Base-by-base conservation (phyloP, 148 eudicot species). In the Simmondsia chinensis region DNA sequence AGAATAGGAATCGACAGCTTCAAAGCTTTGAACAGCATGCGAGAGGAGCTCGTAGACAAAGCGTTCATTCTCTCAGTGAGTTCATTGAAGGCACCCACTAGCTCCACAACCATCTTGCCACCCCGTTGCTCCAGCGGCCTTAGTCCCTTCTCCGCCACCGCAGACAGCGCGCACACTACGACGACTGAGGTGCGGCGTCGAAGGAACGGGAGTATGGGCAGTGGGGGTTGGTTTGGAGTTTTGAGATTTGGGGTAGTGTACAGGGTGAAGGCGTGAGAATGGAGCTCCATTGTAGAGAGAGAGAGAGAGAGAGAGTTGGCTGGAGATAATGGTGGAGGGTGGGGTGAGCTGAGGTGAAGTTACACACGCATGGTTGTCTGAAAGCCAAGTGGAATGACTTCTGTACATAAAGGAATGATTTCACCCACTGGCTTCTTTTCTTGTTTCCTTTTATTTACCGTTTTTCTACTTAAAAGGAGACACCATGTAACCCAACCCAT, bases 31-130 rank as follows among this genome's bases (percentile, higher is more conserved):
- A 89, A 89, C 25, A 89, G 63, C 11, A 84, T 48, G 4, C 61
- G 59, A 32, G 81, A 77, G 1, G 94, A 80, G 56, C 74, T 74
- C 2, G 57, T 69, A 3, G 81, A 73, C n/a, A 77, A 47, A 6
- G 19, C 47, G 27, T 22, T 48, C 76, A 84, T 79, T 54, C 96
- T 76, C 52, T 87, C 82, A 2, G 85, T 79, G 9, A 87, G 54
- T 52, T 77, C 76, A 20, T 78, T 89, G 53, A 73, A 89, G 1
- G 87, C 87, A 18, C 95, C 97, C 0, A 89, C 95, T 7, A 89
- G 54, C 48, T 84, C 95, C 59, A 66, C 95, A 58, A 89, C 97
- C 95, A 81, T 84, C 55, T 81, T 84, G 10, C 97, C 97, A n/a
- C 97, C 95, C 1, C 79, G 74, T 23, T 85, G 78, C 61, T 78